A percentile compares a stretch with the other conserved stretches of the same genome.
Conservation (phyloP, 2,329 filamentous ascomycete genomes). For the Neonectria faginata region DNA sequence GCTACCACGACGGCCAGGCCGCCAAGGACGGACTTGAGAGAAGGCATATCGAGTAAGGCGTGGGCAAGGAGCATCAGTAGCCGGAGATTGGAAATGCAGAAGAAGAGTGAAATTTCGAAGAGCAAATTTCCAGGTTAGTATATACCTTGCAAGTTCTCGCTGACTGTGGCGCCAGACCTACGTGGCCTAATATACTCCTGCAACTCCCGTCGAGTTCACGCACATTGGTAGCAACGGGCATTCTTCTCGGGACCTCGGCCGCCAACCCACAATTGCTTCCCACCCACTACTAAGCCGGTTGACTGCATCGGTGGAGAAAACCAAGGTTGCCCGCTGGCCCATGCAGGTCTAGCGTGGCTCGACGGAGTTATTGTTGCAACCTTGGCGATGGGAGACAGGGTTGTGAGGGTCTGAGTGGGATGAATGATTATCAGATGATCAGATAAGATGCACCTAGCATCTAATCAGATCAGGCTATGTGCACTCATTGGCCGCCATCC, state of each 20-base stretch:
- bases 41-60: constrained; percentile 31
- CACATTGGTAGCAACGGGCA: constrained; percentile 2
- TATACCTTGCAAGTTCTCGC: constrained; percentile 11
- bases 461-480: constrained; percentile 45
- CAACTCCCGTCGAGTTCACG: constrained; percentile 7
- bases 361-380: constrained; percentile 20
- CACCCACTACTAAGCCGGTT: constrained; percentile 13
- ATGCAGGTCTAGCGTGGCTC: constrained; percentile 18
- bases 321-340: constrained; percentile 23
- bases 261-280: constrained; percentile 8
- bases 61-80: background rate
- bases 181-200: constrained; percentile 32
- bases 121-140: background rate
- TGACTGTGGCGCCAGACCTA: constrained; percentile 18
- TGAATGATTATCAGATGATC: constrained; percentile 41
- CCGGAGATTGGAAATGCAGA: constrained; percentile 17
- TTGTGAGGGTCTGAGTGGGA: constrained; percentile 16
- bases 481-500: constrained; percentile 37
- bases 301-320: constrained; percentile 17
- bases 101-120: constrained; percentile 7
- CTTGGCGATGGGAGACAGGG: constrained; percentile 20
- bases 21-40: constrained; percentile 34
- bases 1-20: constrained; percentile 31
- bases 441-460: constrained; percentile 38
- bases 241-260: background rate